Evolutionary conservation across 2,329 filamentous ascomycete species (phyloP).

Genomic region (Alternaria consortialis): DNA sequence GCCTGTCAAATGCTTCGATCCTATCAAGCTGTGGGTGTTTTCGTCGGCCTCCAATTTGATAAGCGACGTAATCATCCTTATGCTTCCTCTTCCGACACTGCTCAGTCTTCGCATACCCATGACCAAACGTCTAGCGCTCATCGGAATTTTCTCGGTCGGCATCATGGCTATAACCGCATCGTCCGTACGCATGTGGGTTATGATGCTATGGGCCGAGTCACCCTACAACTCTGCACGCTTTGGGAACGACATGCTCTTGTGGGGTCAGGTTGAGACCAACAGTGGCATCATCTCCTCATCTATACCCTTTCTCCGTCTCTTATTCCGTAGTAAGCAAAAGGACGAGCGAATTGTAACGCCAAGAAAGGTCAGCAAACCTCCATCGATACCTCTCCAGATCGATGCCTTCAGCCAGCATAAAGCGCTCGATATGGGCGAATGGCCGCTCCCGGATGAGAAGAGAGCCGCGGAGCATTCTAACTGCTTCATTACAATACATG

Average conservation of each 20-base stretch:
- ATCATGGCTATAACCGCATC: slow-evolving; percentile 49
- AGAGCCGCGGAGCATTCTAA: background rate
- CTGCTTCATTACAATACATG: slow-evolving; percentile 13
- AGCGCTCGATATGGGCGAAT: slow-evolving; percentile 31
- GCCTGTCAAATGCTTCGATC: slow-evolving; percentile 43
- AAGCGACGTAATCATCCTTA: slow-evolving; percentile 55
- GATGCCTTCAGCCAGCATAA: slow-evolving; percentile 22
- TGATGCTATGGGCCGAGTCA: slow-evolving; percentile 47
- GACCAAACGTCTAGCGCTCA: slow-evolving; percentile 62
- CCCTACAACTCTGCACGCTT: slow-evolving; percentile 50
- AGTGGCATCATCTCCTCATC: slow-evolving; percentile 58
- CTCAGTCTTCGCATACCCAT: slow-evolving; percentile 58
- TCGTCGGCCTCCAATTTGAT: slow-evolving; percentile 54
- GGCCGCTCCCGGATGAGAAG: slow-evolving; percentile 29
- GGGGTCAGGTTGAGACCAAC: slow-evolving; percentile 59
- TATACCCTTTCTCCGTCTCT: slow-evolving; percentile 55
- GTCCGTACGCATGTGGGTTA: slow-evolving; percentile 49
- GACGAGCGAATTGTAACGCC: slow-evolving; percentile 19
- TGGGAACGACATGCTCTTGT: slow-evolving; percentile 51
- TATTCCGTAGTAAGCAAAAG: slow-evolving; percentile 45
- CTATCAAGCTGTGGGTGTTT: slow-evolving; percentile 42
- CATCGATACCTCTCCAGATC: slow-evolving; percentile 17
- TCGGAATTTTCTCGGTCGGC: slow-evolving; percentile 49
- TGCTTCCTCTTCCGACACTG: slow-evolving; percentile 58
- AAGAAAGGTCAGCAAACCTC: slow-evolving; percentile 21